Conservation (phyloP, 192 early-diverging fungal genomes). For the Coemansia sp. region DNA sequence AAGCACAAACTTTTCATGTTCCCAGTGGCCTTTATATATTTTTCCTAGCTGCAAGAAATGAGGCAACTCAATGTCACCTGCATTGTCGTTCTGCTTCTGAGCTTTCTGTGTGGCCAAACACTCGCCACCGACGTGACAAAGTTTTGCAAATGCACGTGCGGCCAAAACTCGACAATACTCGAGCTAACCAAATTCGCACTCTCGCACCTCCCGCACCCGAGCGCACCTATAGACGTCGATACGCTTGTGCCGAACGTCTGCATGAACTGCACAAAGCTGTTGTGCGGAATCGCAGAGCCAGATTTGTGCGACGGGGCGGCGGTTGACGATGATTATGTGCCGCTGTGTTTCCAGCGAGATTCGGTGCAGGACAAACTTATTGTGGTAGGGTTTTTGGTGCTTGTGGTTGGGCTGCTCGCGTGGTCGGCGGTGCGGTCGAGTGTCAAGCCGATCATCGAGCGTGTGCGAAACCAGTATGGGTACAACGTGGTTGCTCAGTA, state of each 20-base stretch:
- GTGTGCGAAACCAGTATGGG: constrained; percentile 39
- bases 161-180: constrained; percentile 51
- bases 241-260: constrained; percentile 53
- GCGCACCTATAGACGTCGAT: constrained; percentile 46
- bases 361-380: constrained; percentile 54
- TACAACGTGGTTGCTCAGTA: constrained; percentile 7
- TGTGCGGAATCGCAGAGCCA: constrained; percentile 49
- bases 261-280: constrained; percentile 53
- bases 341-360: constrained; percentile 54
- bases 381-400: constrained; percentile 39
- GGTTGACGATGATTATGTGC: constrained; percentile 49
- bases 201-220: constrained; percentile 45
- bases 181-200: constrained; percentile 50
- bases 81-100: not conserved
- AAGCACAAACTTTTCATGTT: not conserved
- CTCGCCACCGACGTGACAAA: constrained; percentile 36
- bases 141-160: constrained; percentile 55
- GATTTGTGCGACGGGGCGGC: constrained; percentile 54
- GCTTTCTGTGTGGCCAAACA: not conserved
- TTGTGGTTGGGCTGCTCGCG: constrained; percentile 42
- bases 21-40: not conserved
- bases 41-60: not conserved
- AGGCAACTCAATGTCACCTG: not conserved
- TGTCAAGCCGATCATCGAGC: constrained; percentile 28
- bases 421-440: constrained; percentile 41